Base-by-base conservation (phyloP, 768 basidiomycete genomes). In the Lentinus tigrinus region DNA sequence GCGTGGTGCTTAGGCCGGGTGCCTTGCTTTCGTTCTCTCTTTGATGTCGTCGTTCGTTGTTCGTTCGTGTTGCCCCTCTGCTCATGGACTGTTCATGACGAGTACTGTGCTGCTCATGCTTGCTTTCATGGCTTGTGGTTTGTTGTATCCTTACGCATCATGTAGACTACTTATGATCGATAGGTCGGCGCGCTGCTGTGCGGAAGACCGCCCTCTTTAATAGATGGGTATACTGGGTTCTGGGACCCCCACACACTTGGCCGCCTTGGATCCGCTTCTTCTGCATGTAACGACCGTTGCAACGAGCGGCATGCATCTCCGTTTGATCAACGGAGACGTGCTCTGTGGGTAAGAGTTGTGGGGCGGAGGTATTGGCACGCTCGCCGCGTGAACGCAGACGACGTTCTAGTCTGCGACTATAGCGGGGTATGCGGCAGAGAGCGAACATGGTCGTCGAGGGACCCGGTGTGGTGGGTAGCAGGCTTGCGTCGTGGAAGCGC, bases 111-210 rank as follows among this genome's bases (percentile, higher is more conserved):
- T 28, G 52, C 42, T 42, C 27, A 23, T 7, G 36, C 13, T 40
- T 43, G 40, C 40, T 44, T 21, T 42, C 38, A 24, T 26, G 38
- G 34, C 39, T 31, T 27, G 38, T 53, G 40, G 19, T 27, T 31
- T 47, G 23, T 44, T 55, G 47, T 47, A 48, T 55, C 54, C 16
- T 39, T 44, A 53, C 42, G 40, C 21, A 27, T 48, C 38, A 23
- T 44, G 52, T 42, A 47, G 53, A 31, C 44, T 56, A 36, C 38
- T 19, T 34, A 49, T 52, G 34, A 38, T 47, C 46, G 21, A 38
- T n/a, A 6, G 24, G 59, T 60, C 59, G 59, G 53, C 50, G 54
- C 59, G 59, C 59, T 60, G 54, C 59, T 60, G 59, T 60, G 59
- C 59, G 54, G 59, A 55, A 42, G 49, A 36, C 54, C 50, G 40